A percentile compares a stretch with the other conserved stretches of the same genome.
phyloP scores from a whole-genome alignment of 768 basidiomycete species.

The Lactifluus piperatus region DNA sequence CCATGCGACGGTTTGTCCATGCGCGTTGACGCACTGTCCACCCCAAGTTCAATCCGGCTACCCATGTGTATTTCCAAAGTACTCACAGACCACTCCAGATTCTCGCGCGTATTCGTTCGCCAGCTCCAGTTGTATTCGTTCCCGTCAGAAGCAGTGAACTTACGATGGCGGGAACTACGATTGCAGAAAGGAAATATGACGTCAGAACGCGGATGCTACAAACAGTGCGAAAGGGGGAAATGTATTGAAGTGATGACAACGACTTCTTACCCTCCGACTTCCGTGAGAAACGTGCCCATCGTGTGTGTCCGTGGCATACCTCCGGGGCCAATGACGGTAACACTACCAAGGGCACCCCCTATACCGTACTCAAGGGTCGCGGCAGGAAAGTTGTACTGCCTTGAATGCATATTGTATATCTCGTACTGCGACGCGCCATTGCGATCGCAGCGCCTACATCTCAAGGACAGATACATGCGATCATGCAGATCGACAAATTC shows the following conservation, averaged over 20 bases:
- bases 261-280: constrained; percentile 20
- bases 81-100: constrained; percentile 61
- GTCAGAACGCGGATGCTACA: neutral
- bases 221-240: neutral
- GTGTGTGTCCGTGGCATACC: constrained; percentile 20
- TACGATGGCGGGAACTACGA: constrained; percentile 27
- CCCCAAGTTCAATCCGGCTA: neutral
- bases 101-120: constrained; percentile 29
- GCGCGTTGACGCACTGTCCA: constrained; percentile 45
- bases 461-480: constrained; percentile 43
- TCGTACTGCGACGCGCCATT: constrained; percentile 39
- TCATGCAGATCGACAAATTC: constrained; percentile 58
- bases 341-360: constrained; percentile 3
- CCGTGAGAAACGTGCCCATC: constrained; percentile 48
- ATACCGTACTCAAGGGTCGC: constrained; percentile 44
- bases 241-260: neutral
- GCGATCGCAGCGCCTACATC: constrained; percentile 37
- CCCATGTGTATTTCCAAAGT: too few relatives aligned
- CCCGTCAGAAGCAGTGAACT: constrained; percentile 51
- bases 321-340: neutral
- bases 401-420: constrained; percentile 32
- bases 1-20: constrained; percentile 45
- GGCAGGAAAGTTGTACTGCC: constrained; percentile 28
- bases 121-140: constrained; percentile 55
- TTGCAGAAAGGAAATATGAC: too few relatives aligned